Evolutionary conservation across 2,329 filamentous ascomycete species (phyloP).

Genomic region (Claviceps maximensis): DNA sequence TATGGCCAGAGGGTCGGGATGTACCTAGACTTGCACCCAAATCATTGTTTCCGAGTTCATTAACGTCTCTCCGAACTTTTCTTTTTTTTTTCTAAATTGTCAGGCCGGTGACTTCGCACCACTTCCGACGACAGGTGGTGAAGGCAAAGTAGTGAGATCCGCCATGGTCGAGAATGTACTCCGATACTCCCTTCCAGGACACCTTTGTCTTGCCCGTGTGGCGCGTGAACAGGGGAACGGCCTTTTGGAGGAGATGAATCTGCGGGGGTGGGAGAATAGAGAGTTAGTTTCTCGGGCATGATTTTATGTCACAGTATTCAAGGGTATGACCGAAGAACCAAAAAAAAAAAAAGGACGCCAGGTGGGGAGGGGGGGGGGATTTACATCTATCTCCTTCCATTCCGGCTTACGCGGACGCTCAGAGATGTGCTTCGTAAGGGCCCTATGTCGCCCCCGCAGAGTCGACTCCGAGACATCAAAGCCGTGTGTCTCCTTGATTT

Average conservation of each 20-base stretch:
- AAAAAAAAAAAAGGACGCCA: too few species aligned
- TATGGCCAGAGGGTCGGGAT: too few species aligned
- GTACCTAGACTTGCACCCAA: too few species aligned
- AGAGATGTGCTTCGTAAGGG: slow-evolving; percentile 48
- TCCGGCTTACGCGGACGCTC: slow-evolving; percentile 51
- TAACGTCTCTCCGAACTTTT: too few species aligned
- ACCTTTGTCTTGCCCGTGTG: slow-evolving; percentile 30
- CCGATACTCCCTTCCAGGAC: slow-evolving; percentile 44
- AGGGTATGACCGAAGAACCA: too few species aligned
- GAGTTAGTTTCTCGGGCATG: too few species aligned
- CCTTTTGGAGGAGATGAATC: slow-evolving; percentile 31
- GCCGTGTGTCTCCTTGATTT: slow-evolving; percentile 42
- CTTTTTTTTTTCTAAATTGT: too few species aligned
- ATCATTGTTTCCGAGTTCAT: too few species aligned
- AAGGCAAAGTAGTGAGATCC: slow-evolving; percentile 47
- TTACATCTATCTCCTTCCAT: slow-evolving; percentile 52
- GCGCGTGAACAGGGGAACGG: slow-evolving; percentile 16
- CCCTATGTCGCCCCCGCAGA: slow-evolving; percentile 53
- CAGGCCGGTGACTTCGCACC: neutral
- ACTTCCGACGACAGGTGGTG: slow-evolving; percentile 45
- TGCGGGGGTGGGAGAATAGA: slow-evolving; percentile 16
- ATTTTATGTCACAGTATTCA: too few species aligned
- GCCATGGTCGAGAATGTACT: slow-evolving; percentile 36
- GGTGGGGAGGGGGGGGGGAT: slow-evolving; percentile 13
- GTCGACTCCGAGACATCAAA: slow-evolving; percentile 59